These are phyloP conservation scores for Talaromyces islandicus DNA, from an alignment of 2,329 filamentous ascomycete species.

Conservation along the genomic window DNA sequence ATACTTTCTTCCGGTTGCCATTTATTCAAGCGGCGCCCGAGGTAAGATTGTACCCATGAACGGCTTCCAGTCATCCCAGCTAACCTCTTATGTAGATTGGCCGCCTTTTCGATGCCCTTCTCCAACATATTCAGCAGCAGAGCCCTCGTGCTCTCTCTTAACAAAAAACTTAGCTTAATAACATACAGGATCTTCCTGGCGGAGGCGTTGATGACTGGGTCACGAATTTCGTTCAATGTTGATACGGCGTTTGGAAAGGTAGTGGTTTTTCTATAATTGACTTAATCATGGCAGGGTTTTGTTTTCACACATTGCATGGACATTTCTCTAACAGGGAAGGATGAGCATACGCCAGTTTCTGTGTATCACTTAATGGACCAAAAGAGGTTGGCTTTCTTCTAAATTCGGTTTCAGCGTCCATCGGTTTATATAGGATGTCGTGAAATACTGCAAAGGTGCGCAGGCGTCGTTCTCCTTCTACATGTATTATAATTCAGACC, in stretches of 20 bases:
- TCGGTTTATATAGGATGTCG: constrained; percentile 21
- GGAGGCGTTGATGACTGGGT: constrained; percentile 11
- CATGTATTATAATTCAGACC: constrained; percentile 7
- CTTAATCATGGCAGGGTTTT: neutral
- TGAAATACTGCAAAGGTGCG: constrained; percentile 32
- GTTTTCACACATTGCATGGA: neutral
- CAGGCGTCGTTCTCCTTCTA: constrained; percentile 2
- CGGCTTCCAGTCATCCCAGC: constrained; percentile 2
- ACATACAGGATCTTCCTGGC: constrained; percentile 4
- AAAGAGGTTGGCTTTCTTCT: constrained; percentile 10
- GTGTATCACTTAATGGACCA: constrained; percentile 12
- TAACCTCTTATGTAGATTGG: constrained; percentile 29
- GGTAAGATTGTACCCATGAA: constrained; percentile 44
- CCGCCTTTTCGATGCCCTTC: constrained; percentile 40
- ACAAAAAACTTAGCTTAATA: constrained; percentile 7
- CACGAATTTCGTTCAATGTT: constrained; percentile 8
- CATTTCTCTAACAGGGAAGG: neutral
- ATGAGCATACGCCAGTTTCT: neutral
- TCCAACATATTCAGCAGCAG: constrained; percentile 42
- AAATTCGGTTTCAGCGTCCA: constrained; percentile 15
- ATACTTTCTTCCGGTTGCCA: constrained; percentile 85
- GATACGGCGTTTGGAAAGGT: constrained; percentile 9
- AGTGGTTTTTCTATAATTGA: constrained; percentile 1
- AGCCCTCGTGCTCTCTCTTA: constrained; percentile 38
- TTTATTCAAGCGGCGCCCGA: constrained; percentile 88